Evolutionary conservation across 805 yeast genomes (phyloP).

Genomic region (Tetrapisispora nanseiensis): DNA sequence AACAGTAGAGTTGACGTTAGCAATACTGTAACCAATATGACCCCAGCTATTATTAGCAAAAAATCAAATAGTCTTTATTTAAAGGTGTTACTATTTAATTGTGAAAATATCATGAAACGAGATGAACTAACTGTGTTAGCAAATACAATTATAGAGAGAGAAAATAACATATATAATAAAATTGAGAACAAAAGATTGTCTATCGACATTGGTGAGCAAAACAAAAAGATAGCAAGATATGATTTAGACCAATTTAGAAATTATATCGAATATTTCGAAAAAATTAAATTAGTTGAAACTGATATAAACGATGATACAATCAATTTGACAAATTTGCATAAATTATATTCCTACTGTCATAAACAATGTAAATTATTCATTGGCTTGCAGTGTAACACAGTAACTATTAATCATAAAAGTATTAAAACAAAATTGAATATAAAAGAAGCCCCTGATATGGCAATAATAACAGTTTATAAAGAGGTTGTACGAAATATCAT

Average conservation of each 20-base stretch:
- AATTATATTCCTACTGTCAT: slow-evolving; percentile 7
- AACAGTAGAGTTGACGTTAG: neutral
- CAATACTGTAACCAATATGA: neutral
- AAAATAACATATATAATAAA: too few relatives aligned
- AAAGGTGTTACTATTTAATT: neutral
- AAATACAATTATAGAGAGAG: too few relatives aligned
- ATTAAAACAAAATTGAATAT: slow-evolving; percentile 6
- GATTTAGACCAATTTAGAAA: neutral
- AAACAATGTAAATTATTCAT: slow-evolving; percentile 9
- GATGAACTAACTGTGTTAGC: neutral
- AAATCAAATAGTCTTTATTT: neutral
- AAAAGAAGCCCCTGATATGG: slow-evolving; percentile 4
- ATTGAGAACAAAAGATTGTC: neutral
- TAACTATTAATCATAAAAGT: slow-evolving; percentile 6
- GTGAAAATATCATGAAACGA: neutral
- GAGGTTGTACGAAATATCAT: slow-evolving; percentile 6
- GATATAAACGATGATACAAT: neutral
- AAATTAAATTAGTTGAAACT: neutral
- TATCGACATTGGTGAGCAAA: neutral
- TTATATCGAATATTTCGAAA: neutral
- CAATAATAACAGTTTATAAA: slow-evolving; percentile 11
- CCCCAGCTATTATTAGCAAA: neutral
- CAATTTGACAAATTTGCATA: slow-evolving; percentile 5
- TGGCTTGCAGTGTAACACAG: slow-evolving; percentile 10
- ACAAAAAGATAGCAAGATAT: neutral